A percentile compares a stretch with the other conserved stretches of the same genome.
phyloP scores from a whole-genome alignment of 129 eudicot genomes.

The Flaveria brownii region DNA sequence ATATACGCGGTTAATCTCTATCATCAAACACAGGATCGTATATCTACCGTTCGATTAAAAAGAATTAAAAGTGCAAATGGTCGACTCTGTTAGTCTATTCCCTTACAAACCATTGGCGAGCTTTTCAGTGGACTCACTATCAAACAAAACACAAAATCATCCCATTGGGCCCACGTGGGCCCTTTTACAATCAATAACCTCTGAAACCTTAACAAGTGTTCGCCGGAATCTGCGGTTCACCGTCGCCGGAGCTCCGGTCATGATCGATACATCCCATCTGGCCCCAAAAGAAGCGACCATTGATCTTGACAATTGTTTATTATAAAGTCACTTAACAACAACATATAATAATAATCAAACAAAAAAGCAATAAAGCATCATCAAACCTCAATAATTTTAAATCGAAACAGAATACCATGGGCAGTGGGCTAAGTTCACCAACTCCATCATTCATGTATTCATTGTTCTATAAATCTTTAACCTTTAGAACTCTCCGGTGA shows the following conservation, averaged over 20 bases:
- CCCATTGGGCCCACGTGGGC: slow-evolving; percentile 19
- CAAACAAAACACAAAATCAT: slow-evolving; percentile 30
- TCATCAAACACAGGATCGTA: too few relatives aligned
- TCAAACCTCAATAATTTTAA: slow-evolving; percentile 29
- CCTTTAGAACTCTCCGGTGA: neutral
- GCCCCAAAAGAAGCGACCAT: slow-evolving; percentile 16
- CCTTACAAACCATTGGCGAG: slow-evolving; percentile 38
- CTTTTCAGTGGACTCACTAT: slow-evolving; percentile 30
- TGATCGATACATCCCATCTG: slow-evolving; percentile 26
- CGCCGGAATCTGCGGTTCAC: slow-evolving; percentile 24
- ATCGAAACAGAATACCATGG: slow-evolving; percentile 34
- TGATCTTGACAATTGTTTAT: slow-evolving; percentile 19
- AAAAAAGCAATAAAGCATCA: slow-evolving; percentile 2
- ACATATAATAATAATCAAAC: slow-evolving; percentile 14
- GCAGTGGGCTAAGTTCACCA: slow-evolving; percentile 71
- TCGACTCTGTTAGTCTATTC: neutral
- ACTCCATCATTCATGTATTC: slow-evolving; percentile 33
- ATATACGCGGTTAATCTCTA: too few relatives aligned
- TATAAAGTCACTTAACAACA: neutral
- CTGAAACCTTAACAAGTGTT: slow-evolving; percentile 33
- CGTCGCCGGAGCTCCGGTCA: slow-evolving; percentile 25
- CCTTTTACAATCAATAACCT: slow-evolving; percentile 18
- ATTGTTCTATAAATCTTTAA: slow-evolving; percentile 17
- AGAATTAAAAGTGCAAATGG: neutral
- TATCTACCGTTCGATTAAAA: neutral